phyloP scores from a whole-genome alignment of 805 yeast genomes.

The Sugiyamaella mastotermitis region DNA sequence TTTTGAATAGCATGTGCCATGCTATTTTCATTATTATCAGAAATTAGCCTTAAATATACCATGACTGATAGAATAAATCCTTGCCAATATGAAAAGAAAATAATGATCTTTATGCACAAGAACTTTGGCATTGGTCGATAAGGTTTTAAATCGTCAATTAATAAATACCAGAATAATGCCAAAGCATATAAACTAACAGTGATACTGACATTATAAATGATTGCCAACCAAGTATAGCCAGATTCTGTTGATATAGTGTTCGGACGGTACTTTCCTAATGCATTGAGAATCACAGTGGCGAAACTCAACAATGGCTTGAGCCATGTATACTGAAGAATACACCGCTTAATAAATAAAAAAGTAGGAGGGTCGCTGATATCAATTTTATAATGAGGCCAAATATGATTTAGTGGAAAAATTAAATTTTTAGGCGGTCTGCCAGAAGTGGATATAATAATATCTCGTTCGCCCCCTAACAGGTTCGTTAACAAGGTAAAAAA shows the following conservation, averaged over 20 bases:
- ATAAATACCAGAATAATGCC: constrained; percentile 88
- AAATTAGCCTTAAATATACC: constrained; percentile 27
- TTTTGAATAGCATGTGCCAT: constrained; percentile 65
- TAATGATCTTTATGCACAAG: constrained; percentile 84
- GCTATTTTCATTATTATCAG: constrained; percentile 29
- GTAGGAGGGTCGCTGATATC: constrained; percentile 85
- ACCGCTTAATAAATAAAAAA: constrained; percentile 71
- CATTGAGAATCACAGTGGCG: constrained; percentile 42
- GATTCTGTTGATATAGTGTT: constrained; percentile 44
- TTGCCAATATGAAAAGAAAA: constrained; percentile 99
- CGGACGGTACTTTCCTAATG: constrained; percentile 45
- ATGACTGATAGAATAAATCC: constrained; percentile 50
- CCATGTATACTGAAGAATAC: constrained; percentile 93
- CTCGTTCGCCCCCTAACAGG: constrained; percentile 87
- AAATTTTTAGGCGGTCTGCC: constrained; percentile 69
- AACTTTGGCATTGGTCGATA: constrained; percentile 91
- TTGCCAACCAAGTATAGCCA: constrained; percentile 56
- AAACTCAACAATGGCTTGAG: constrained; percentile 77
- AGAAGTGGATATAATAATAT: constrained; percentile 63
- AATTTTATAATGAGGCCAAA: constrained; percentile 41
- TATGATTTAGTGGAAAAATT: constrained; percentile 47
- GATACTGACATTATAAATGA: constrained; percentile 74
- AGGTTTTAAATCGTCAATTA: constrained; percentile 67
- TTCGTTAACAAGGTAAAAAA: constrained; percentile 78
- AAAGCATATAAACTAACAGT: constrained; percentile 75